Evolutionary conservation across 192 early-diverging fungal species (phyloP), one percentile per base, ranked within the genome.

Genomic region (Podila horticola): DNA sequence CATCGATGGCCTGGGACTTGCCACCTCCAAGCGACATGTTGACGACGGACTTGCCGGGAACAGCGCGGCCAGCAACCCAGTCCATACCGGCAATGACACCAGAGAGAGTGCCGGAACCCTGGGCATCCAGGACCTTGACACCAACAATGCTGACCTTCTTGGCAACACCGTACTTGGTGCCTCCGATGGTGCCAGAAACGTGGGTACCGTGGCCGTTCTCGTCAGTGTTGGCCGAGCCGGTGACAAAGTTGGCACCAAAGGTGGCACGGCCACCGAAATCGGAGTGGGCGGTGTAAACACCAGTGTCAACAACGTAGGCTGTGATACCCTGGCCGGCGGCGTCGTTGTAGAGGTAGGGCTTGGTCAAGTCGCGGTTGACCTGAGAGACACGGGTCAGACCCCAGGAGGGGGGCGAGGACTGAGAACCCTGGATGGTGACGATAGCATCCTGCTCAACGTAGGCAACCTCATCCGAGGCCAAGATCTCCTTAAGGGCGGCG

Each of bases 371-470:
- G 15, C 82, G 81, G 45, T 82, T 58, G 19, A 62, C 41, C 62
- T 86, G 62, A 61, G 72, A 81, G 29, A 88, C 74, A 57, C 87
- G 81, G 41, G 85, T 64, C 8, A 91, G 60, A 63, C 90, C 90
- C 90, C 90, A 97, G 26, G 95, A 94, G 17, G 95, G 92, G 82
- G 95, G 95, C 24, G 92, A 91, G 83, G 79, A 77, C 60, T 85
- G 88, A 48, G 83, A 81, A 33, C 88, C 91, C 31, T 66, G 75
- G 34, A 91, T 87, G 85, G 90, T 89, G 30, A 96, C 92, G 13
- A 93, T 77, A 38, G 90, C 88, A 85, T 97, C 95, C 58, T 88
- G 83, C 85, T 97, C 96, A 61, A 97, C 92, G 58, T 89, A 95
- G 11, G 75, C 90, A 29, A 97, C 93, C 67, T 92, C 76, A 15